These are phyloP conservation scores for Amesomyces nigricolor DNA, from an alignment of 2,329 filamentous ascomycete genomes.

Conservation along the genomic window DNA sequence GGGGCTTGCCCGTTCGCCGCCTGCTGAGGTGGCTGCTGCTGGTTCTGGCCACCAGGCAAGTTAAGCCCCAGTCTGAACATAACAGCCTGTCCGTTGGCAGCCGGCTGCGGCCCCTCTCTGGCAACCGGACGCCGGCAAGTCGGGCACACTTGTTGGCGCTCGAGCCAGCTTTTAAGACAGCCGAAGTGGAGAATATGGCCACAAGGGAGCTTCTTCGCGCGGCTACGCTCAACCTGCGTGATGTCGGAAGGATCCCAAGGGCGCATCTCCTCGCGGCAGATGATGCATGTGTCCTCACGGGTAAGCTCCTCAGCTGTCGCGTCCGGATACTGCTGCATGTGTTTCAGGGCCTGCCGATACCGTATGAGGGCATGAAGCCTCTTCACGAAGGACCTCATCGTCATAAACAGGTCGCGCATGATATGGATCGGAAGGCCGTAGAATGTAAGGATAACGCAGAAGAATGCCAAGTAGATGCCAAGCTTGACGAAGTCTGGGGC, in stretches of 20 bases:
- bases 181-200: slow-evolving; percentile 92
- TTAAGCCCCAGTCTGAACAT: slow-evolving; percentile 32
- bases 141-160: slow-evolving; percentile 94
- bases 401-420: slow-evolving; percentile 90
- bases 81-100: slow-evolving; percentile 34
- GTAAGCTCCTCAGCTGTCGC: slow-evolving; percentile 80
- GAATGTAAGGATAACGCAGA: slow-evolving; percentile 86
- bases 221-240: slow-evolving; percentile 73
- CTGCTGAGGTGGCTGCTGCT: slow-evolving; percentile 30
- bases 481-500: slow-evolving; percentile 79
- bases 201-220: slow-evolving; percentile 94
- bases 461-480: slow-evolving; percentile 83
- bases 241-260: slow-evolving; percentile 61
- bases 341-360: slow-evolving; percentile 83
- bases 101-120: slow-evolving; percentile 40
- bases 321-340: slow-evolving; percentile 94
- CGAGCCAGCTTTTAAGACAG: slow-evolving; percentile 93
- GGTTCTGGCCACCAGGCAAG: slow-evolving; percentile 32
- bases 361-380: slow-evolving; percentile 81
- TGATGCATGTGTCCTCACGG: slow-evolving; percentile 91
- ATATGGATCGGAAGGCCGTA: slow-evolving; percentile 97
- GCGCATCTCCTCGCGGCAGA: slow-evolving; percentile 93
- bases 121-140: slow-evolving; percentile 86
- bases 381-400: slow-evolving; percentile 84
- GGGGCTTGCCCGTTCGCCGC: slow-evolving; percentile 28